Conservation (phyloP, 2,329 filamentous ascomycete species). For the Claviceps spartinae region DNA sequence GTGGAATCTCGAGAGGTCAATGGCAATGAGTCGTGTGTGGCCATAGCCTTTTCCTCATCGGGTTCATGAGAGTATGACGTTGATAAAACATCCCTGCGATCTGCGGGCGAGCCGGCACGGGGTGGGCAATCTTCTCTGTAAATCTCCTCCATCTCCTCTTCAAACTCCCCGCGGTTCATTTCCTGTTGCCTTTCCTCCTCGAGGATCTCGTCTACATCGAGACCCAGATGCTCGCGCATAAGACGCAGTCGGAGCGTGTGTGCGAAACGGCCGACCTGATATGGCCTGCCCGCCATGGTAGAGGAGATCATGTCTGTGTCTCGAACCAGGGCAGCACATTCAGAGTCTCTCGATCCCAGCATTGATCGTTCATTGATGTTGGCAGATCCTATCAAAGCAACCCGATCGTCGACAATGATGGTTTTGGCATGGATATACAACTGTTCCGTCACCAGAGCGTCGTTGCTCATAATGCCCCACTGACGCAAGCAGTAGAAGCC, state of each 20-base stretch:
- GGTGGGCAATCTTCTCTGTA: slow-evolving; percentile 32
- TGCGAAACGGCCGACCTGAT: slow-evolving; percentile 81
- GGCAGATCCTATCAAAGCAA: slow-evolving; percentile 88
- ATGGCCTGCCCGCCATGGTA: slow-evolving; percentile 79
- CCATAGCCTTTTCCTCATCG: slow-evolving; percentile 31
- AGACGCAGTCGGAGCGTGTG: slow-evolving; percentile 84
- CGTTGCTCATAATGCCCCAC: slow-evolving; percentile 83
- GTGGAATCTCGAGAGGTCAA: not conserved
- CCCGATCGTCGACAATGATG: slow-evolving; percentile 88
- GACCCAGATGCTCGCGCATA: slow-evolving; percentile 93
- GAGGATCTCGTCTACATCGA: slow-evolving; percentile 83
- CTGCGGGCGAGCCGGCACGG: slow-evolving; percentile 13
- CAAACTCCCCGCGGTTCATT: slow-evolving; percentile 42
- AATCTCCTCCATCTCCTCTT: slow-evolving; percentile 48
- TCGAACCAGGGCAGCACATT: slow-evolving; percentile 77
- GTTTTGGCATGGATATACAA: slow-evolving; percentile 96
- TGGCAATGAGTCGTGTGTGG: slow-evolving; percentile 20
- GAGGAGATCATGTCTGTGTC: slow-evolving; percentile 90
- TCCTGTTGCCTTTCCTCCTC: slow-evolving; percentile 63
- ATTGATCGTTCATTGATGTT: slow-evolving; percentile 98
- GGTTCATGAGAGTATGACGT: slow-evolving; percentile 36
- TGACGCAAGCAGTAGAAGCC: slow-evolving; percentile 85
- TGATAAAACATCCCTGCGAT: slow-evolving; percentile 25
- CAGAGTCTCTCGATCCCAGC: slow-evolving; percentile 82
- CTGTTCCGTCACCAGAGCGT: slow-evolving; percentile 82